Percentiles rank a stretch among this genome's conserved stretches.
Evolutionary conservation across 2,329 filamentous ascomycete genomes (phyloP).

Genomic region (Peltaster fructicola): DNA sequence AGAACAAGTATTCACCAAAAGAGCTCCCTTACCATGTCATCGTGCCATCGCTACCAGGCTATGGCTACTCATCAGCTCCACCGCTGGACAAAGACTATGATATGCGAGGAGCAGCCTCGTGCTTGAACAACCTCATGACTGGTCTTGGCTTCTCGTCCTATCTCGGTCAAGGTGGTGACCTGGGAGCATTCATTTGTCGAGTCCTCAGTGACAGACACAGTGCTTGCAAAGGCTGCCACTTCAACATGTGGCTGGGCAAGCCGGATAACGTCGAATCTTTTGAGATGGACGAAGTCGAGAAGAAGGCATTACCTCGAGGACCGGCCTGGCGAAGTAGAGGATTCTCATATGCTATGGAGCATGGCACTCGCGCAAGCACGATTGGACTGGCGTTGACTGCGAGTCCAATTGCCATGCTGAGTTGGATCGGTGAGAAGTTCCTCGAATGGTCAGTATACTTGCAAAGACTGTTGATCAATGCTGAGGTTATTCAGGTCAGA

Average conservation of each 20-base stretch:
- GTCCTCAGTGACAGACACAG: slow-evolving; percentile 14
- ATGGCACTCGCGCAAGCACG: slow-evolving; percentile 37
- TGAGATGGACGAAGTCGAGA: slow-evolving; percentile 18
- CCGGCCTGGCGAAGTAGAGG: slow-evolving; percentile 26
- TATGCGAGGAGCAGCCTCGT: slow-evolving; percentile 20
- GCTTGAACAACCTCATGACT: slow-evolving; percentile 34
- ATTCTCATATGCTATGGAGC: slow-evolving; percentile 33
- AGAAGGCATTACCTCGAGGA: slow-evolving; percentile 20
- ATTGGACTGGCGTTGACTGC: slow-evolving; percentile 36
- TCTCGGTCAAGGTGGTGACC: slow-evolving; percentile 37
- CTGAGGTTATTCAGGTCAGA: slow-evolving; percentile 20
- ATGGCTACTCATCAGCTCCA: slow-evolving; percentile 28
- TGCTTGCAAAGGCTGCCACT: slow-evolving; percentile 10
- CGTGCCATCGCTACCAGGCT: slow-evolving; percentile 36
- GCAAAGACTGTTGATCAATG: neutral
- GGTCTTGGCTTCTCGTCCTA: slow-evolving; percentile 34
- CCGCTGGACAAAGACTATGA: slow-evolving; percentile 27
- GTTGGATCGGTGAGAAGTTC: slow-evolving; percentile 41
- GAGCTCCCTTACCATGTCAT: slow-evolving; percentile 39
- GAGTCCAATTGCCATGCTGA: slow-evolving; percentile 38
- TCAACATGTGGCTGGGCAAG: slow-evolving; percentile 11
- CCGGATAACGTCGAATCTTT: slow-evolving; percentile 11
- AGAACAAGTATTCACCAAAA: slow-evolving; percentile 27
- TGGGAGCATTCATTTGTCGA: slow-evolving; percentile 27
- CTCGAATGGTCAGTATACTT: slow-evolving; percentile 16